Percentiles rank a stretch among this genome's conserved stretches.
Evolutionary conservation across 176 grass and related monocot species (phyloP).

Genomic region (Eleusine indica): DNA sequence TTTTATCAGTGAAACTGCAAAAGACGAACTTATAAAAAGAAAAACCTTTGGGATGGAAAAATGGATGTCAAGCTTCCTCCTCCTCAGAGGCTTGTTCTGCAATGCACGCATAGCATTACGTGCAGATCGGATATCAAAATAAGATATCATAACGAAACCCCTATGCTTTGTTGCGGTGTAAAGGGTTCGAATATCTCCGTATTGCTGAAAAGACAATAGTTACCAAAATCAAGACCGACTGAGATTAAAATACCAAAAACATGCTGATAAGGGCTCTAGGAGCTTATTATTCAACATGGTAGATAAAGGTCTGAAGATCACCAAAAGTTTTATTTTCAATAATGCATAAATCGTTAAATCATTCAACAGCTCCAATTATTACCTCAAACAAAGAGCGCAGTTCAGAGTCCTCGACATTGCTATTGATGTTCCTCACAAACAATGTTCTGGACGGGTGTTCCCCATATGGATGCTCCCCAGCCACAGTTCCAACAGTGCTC

Average conservation of each 20-base stretch:
- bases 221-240: conserved; percentile 11
- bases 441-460: conserved; percentile 98
- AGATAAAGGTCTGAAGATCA: conserved; percentile 28
- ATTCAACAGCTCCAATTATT: conserved; percentile 32
- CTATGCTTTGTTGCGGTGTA: conserved; percentile 94
- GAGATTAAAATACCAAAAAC: background rate
- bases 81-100: conserved; percentile 85
- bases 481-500: conserved; percentile 61
- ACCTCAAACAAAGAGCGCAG: conserved; percentile 93
- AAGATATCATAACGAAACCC: conserved; percentile 97
- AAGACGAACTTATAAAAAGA: conserved; percentile 10
- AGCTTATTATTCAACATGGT: conserved; percentile 8
- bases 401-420: conserved; percentile 93
- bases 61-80: conserved; percentile 94
- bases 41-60: conserved; percentile 92
- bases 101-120: conserved; percentile 76
- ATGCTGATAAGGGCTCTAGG: background rate
- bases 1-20: background rate
- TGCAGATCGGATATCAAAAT: conserved; percentile 89
- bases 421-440: conserved; percentile 98
- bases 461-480: conserved; percentile 88
- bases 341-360: conserved; percentile 24
- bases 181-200: conserved; percentile 81
- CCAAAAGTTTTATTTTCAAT: background rate
- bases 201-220: conserved; percentile 65